Base-by-base conservation (phyloP, 306 rosid species). In the Vigna angularis region DNA sequence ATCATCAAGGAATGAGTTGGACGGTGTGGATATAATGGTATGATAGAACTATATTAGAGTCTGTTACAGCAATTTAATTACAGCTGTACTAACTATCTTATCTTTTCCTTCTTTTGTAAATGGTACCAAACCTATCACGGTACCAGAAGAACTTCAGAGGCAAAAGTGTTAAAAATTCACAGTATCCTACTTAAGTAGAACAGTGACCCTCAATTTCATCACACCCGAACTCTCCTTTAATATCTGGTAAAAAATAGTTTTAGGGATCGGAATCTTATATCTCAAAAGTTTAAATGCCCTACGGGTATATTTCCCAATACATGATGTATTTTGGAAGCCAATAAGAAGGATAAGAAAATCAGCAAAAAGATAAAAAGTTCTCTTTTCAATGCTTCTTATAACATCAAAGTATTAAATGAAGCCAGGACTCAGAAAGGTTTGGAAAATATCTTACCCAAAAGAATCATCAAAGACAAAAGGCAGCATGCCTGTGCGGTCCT, bases 401-500 rank as follows among this genome's bases (percentile, higher is more conserved):
- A 72, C 24, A 58, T 30, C 30, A 56, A 69, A 30, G 52, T 9
- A 71, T 73, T 34, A 51, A 44, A 52, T 26, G 63, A 75, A 74
- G 74, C 70, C 12, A 51, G 45, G 28, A 62, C 61, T 13, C 58
- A 50, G 48, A 76, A 79, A 48, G 61, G 52, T 70, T 40, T 15
- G 36, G 77, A 48, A 74, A 63, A 59, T 64, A 61, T 68, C 87
- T 87, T 76, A 94, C 98, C 98, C 91, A 72, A 94, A 94, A 32
- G 97, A 92, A 84, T 92, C 92, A 71, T 87, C 92, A 79, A 94
- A 94, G 82, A 94, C 98, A 87, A 94, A 94, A 59, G 97, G 98
- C 74, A 94, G 95, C 98, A 92, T 94, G 77, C 98, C 98, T 70
- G 92, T 71, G 53, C 97, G 98, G 64, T 95, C 66, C 42, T 87